Base-by-base conservation (phyloP, 495 filamentous ascomycete genomes). In the Penicillium canariense region DNA sequence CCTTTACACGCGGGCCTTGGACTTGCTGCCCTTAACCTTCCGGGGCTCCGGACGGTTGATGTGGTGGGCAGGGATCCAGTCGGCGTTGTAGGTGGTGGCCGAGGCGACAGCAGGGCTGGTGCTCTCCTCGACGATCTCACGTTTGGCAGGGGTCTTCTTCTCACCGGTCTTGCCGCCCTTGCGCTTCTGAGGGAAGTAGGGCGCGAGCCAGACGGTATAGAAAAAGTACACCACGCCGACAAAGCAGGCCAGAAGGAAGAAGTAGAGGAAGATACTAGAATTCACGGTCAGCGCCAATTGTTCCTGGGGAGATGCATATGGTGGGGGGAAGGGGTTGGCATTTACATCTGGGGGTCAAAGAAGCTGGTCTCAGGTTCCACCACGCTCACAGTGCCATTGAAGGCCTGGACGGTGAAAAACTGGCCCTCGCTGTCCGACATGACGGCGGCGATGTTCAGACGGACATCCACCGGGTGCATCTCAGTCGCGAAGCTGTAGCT, bases 281-380 rank as follows among this genome's bases (percentile, higher is more conserved):
- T 39, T 32, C 32, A 46, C 12, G n/a, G 39, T 78, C 58, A 78
- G 58, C 56, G 17, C 5, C 17, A 48, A 54, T 38, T 17, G 18
- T 26, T 31, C 30, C 47, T 56, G 14, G 22, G 27, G 40, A 28
- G 17, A 3, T 12, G 20, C 32, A 42, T 23, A 12, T 15, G 20
- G 15, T 2, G 7, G 34, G 38, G 50, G 38, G 32, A 47, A 40
- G 47, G 36, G 52, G 34, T 40, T 47, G 68, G 18, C 14, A 34
- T 84, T 77, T 79, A 96, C 93, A 96, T 93, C 68, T 97, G 93
- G 49, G 94, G 94, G 69, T 98, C 94, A 60, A 98, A 87, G 67
- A 98, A 81, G 79, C 87, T 93, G 55, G 86, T 90, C 55, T 96
- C 91, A 2, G 91, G 84, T 74, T 98, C 94, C 22, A 97, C 90